phyloP scores from a whole-genome alignment of 225 moss, liverwort and hornwort genomes.

The Pleurozium schreberi region DNA sequence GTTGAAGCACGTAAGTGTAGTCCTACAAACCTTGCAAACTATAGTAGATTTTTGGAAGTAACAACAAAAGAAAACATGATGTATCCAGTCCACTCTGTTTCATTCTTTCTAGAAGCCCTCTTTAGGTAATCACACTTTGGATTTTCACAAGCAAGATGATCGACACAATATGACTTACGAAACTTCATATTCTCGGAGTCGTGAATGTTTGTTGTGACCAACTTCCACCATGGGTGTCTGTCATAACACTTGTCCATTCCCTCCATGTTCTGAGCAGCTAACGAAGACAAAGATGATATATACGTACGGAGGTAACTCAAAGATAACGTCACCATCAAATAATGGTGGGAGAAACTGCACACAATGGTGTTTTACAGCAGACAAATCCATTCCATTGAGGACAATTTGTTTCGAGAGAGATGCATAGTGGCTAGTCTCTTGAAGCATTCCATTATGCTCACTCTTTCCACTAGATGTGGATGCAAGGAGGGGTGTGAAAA shows the following conservation, averaged over 20 bases:
- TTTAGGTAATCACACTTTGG: accelerated
- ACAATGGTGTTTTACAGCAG: accelerated
- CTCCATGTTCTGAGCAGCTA: accelerated
- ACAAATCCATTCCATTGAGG: accelerated
- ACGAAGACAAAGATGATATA: neutral
- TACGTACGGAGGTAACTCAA: neutral
- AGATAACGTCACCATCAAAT: neutral
- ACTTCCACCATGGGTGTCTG: neutral
- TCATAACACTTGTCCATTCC: neutral
- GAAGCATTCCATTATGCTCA: neutral
- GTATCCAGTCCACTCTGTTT: too few species aligned
- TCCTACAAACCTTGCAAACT: too few species aligned
- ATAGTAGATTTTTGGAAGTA: too few species aligned
- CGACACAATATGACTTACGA: accelerated
- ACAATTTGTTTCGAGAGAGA: accelerated
- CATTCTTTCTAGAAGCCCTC: neutral
- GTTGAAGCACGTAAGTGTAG: too few species aligned
- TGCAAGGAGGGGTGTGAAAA: accelerated
- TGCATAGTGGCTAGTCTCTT: neutral
- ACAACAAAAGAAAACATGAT: too few species aligned
- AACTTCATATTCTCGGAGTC: neutral
- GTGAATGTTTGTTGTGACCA: neutral
- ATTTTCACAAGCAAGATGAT: neutral
- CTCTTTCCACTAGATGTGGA: neutral
- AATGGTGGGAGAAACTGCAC: accelerated